Base-by-base conservation (phyloP, 768 basidiomycete genomes). In the Pulveroboletus sp. region DNA sequence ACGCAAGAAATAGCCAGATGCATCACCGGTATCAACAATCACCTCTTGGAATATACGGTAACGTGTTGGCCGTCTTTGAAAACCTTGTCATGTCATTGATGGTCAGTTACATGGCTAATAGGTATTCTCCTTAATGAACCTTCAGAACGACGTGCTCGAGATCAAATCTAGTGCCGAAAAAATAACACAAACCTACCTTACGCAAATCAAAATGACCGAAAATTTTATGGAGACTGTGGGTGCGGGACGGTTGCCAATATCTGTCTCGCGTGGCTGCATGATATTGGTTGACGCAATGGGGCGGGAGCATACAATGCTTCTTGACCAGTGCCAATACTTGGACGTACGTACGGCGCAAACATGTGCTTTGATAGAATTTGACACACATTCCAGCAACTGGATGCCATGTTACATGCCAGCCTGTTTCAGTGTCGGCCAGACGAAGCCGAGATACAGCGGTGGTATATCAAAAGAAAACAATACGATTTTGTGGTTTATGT, bases 401-500 rank as follows among this genome's bases (percentile, higher is more conserved):
- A 45, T 38, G 17, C 13, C 20, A 37, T 45, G 43, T 24, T 51
- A 6, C 9, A 1, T 9, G 49, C 14, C 5, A 14, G 21, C 8
- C 47, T 45, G 8, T 21, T 27, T 29, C 38, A 24, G 16, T 34
- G 52, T 8, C 23, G 24, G 6, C 31, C 40, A 12, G 49, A 51
- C 12, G 36, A 51, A 36, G 42, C 19, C 12, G 17, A 39, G 17
- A n/a, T 38, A 5, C 49, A 40, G 9, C n/a, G 14, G 19, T 45
- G 49, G 52, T 53, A 51, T 13, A 45, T 42, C 1, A 21, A 41
- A 9, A 23, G 34, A 17, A 45, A 41, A 29, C 43, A 12, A 25
- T 41, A 51, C 2, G 34, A 51, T 14, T 51, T 53, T 8, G 35
- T 51, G 16, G 25, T 51, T 7, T 45, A 45, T 6, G 25, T 31